Conservation (phyloP, 306 rosid species). For the Rosa multiflora region DNA sequence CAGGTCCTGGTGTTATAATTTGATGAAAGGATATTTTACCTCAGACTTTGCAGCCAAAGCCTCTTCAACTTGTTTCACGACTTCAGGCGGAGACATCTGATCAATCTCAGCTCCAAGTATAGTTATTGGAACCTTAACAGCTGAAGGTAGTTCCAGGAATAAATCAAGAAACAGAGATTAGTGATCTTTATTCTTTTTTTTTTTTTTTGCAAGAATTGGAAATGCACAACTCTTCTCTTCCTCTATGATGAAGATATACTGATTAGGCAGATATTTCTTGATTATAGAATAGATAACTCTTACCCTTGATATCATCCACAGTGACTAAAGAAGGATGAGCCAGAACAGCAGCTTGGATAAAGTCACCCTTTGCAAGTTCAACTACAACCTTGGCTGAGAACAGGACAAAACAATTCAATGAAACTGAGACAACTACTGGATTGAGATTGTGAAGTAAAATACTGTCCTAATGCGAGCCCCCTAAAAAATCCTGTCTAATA, state of each 20-base stretch:
- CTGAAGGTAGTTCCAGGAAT: slow-evolving; percentile 26
- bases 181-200: neutral
- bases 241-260: neutral
- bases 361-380: slow-evolving; percentile 34
- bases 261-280: neutral
- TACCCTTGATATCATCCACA: slow-evolving; percentile 67
- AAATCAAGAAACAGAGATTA: neutral
- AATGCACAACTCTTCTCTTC: neutral
- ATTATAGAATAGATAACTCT: slow-evolving; percentile 2
- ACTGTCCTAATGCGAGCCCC: neutral
- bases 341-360: slow-evolving; percentile 45
- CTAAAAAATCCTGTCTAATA: neutral
- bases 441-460: neutral
- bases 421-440: neutral
- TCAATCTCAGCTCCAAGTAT: slow-evolving; percentile 52
- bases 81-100: slow-evolving; percentile 32
- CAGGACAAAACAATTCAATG: slow-evolving; percentile 1
- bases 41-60: slow-evolving; percentile 33
- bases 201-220: neutral
- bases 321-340: slow-evolving; percentile 42
- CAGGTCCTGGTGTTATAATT: neutral
- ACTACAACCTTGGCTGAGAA: slow-evolving; percentile 43
- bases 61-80: slow-evolving; percentile 42
- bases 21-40: slow-evolving; percentile 26
- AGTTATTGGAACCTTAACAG: slow-evolving; percentile 48